These are phyloP conservation scores for Trichosporon asahii DNA, from an alignment of 1,284 basidiomycete species.

Conservation along the genomic window DNA sequence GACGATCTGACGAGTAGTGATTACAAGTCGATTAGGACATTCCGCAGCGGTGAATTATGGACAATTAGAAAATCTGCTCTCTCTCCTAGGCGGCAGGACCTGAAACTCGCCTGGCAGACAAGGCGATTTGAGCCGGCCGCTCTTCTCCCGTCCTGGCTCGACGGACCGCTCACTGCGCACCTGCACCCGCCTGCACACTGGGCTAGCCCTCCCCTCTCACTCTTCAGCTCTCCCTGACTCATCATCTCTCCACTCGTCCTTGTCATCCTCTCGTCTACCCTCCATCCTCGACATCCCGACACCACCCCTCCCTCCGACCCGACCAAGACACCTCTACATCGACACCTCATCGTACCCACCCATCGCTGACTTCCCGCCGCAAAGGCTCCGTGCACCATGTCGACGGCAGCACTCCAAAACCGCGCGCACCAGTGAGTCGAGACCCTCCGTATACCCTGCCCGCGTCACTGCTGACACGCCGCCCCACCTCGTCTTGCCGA, in stretches of 20 bases:
- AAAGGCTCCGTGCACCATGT: slow-evolving; percentile 3
- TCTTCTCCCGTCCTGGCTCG: background rate
- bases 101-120: background rate
- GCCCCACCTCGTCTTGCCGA: background rate
- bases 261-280: background rate
- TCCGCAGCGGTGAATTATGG: background rate
- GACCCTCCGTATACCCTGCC: background rate
- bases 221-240: background rate
- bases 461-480: background rate
- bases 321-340: background rate
- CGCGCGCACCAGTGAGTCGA: slow-evolving; percentile 6
- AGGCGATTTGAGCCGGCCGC: background rate
- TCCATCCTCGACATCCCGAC: background rate
- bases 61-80: background rate
- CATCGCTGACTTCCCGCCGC: slow-evolving; percentile 1
- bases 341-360: background rate
- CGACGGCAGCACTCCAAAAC: slow-evolving; percentile 8
- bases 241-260: slow-evolving; percentile 8
- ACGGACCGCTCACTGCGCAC: no score
- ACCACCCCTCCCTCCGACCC: background rate
- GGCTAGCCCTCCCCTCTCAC: background rate
- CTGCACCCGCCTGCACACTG: background rate
- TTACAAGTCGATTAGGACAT: background rate
- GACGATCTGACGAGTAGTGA: background rate
- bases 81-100: background rate